phyloP scores from a whole-genome alignment of 2,329 filamentous ascomycete species.

The Coleophoma eucalyptorum region DNA sequence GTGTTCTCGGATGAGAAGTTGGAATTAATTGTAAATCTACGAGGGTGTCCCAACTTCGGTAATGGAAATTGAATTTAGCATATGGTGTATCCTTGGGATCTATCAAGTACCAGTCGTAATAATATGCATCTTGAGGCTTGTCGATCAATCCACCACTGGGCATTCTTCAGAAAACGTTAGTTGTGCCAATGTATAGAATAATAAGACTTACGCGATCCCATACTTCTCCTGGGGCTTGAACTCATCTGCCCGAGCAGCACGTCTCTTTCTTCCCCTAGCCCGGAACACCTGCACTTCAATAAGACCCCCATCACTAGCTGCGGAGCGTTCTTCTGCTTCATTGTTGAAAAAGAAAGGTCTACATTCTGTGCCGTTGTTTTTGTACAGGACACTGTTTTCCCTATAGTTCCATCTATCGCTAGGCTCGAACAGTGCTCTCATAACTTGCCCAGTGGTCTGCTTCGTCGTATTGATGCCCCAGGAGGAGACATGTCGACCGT shows the following conservation, averaged over 20 bases:
- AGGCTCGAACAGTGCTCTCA: conserved; percentile 46
- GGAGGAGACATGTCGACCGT: conserved; percentile 46
- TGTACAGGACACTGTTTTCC: conserved; percentile 29
- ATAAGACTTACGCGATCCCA: conserved; percentile 45
- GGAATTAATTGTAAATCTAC: conserved; percentile 42
- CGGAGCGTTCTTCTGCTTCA: conserved; percentile 22
- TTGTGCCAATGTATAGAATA: conserved; percentile 1
- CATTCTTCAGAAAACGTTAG: conserved; percentile 31
- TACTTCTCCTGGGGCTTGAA: conserved; percentile 45
- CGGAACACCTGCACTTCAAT: conserved; percentile 52
- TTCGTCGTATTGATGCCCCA: conserved; percentile 44
- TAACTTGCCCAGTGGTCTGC: conserved; percentile 34
- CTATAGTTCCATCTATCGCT: conserved; percentile 36
- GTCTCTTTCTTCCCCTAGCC: conserved; percentile 41
- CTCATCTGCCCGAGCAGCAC: conserved; percentile 35
- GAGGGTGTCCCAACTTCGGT: conserved; percentile 48
- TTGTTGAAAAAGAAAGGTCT: conserved; percentile 46
- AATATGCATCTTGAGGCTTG: conserved; percentile 43
- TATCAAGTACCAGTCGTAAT: conserved; percentile 47
- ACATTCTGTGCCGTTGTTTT: conserved; percentile 37
- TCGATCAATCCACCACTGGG: conserved; percentile 50
- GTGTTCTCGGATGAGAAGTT: conserved; percentile 8
- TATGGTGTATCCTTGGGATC: conserved; percentile 50
- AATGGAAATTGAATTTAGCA: conserved; percentile 52
- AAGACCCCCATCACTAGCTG: conserved; percentile 49